Conservation (phyloP, 768 basidiomycete species). For the Agrocybe chaxingu region DNA sequence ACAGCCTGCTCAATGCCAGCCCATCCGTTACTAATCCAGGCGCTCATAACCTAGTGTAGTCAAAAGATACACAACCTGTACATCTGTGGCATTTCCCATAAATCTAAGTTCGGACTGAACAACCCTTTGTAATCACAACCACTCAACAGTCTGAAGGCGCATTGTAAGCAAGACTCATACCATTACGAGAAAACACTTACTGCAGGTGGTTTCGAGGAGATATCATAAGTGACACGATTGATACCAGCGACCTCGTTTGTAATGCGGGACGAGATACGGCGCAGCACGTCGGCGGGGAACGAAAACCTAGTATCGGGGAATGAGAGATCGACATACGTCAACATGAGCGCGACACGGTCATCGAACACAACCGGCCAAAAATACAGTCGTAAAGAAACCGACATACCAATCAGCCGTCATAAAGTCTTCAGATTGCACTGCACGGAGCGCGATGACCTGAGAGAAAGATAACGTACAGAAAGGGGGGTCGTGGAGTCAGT, state of each 20-base stretch:
- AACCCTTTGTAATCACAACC: slow-evolving; percentile 30
- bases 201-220: slow-evolving; percentile 95
- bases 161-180: slow-evolving; percentile 8
- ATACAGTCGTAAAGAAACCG: neutral
- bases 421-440: slow-evolving; percentile 97
- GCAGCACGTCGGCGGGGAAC: slow-evolving; percentile 89
- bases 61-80: no score
- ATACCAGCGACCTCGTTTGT: slow-evolving; percentile 98
- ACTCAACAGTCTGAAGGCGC: slow-evolving; percentile 42
- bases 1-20: no score
- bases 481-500: neutral
- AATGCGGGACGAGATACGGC: slow-evolving; percentile 91
- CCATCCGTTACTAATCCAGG: no score
- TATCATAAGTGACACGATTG: slow-evolving; percentile 94
- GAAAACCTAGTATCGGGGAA: slow-evolving; percentile 64
- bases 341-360: slow-evolving; percentile 3
- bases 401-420: slow-evolving; percentile 98
- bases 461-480: slow-evolving; percentile 7
- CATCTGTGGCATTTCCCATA: neutral
- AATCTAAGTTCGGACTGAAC: neutral
- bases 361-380: slow-evolving; percentile 6
- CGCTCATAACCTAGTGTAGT: no score
- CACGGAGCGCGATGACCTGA: slow-evolving; percentile 89
- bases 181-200: slow-evolving; percentile 38
- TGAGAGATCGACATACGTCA: slow-evolving; percentile 7